Percentiles rank a stretch among this genome's conserved stretches.
Evolutionary conservation across 148 eudicot species (phyloP).

Genomic region (Fagopyrum esculentum): DNA sequence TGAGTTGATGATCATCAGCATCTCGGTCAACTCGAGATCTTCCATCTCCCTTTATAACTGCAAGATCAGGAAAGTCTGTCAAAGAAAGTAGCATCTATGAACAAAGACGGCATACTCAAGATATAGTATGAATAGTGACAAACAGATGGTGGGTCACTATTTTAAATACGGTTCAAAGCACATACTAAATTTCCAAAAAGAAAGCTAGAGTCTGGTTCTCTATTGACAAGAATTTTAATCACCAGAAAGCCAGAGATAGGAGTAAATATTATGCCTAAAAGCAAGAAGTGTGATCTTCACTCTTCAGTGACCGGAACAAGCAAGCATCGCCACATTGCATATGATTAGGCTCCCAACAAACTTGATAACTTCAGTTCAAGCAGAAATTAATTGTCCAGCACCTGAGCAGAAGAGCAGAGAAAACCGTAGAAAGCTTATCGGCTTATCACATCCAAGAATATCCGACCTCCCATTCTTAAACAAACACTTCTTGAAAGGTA

Average conservation of each 20-base stretch:
- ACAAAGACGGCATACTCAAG: not conserved
- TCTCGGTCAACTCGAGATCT: slow-evolving; percentile 73
- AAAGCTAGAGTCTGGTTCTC: not conserved
- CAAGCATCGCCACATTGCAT: not conserved
- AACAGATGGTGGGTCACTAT: not conserved
- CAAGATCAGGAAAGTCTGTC: slow-evolving; percentile 8
- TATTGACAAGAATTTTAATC: not conserved
- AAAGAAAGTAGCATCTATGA: not conserved
- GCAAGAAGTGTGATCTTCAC: not conserved
- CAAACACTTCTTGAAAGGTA: not conserved
- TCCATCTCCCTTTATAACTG: slow-evolving; percentile 76
- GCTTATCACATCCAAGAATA: not conserved
- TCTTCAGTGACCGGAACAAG: slow-evolving; percentile 1
- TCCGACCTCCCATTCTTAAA: not conserved
- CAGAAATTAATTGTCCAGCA: not conserved
- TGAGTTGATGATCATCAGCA: slow-evolving; percentile 72
- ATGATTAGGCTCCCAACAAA: slow-evolving; percentile 1
- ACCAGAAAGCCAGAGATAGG: not conserved
- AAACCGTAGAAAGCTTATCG: not conserved
- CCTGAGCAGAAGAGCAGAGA: not conserved
- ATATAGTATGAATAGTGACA: not conserved
- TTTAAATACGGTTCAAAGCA: not conserved
- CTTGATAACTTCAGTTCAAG: not conserved
- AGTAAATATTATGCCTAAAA: not conserved
- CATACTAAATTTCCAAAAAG: not conserved